These are phyloP conservation scores for Iris pallida DNA, from an alignment of 116 monocot species.

Conservation along the genomic window DNA sequence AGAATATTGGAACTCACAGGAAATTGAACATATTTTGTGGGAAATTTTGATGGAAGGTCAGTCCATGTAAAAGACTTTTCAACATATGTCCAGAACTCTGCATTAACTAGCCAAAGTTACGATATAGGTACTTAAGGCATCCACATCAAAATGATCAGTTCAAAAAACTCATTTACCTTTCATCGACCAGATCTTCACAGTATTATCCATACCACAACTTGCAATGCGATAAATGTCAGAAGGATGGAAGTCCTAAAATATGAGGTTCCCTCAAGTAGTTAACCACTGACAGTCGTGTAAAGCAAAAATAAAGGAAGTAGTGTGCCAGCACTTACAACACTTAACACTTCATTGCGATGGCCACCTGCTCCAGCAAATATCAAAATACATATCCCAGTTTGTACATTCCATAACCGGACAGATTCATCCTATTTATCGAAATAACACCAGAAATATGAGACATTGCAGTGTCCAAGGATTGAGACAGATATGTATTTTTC, in stretches of 20 bases:
- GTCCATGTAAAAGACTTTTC: conserved; percentile 99
- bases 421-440: conserved; percentile 72
- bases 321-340: conserved; percentile 61
- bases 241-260: conserved; percentile 92
- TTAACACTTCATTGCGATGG: conserved; percentile 97
- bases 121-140: conserved; percentile 2
- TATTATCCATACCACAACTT: conserved; percentile 98
- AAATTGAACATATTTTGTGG: conserved; percentile 99
- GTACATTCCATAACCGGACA: conserved; percentile 91
- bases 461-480: not conserved
- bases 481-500: not conserved
- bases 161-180: conserved; percentile 53
- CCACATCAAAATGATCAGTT: not conserved
- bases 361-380: conserved; percentile 98
- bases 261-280: not conserved
- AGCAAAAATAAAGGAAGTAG: not conserved
- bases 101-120: conserved; percentile 13
- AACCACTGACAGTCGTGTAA: not conserved
- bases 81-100: conserved; percentile 98
- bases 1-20: conserved; percentile 53
- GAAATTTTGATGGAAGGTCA: conserved; percentile 96
- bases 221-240: conserved; percentile 92
- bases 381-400: conserved; percentile 95
- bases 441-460: not conserved
- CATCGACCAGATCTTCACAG: conserved; percentile 99